Evolutionary conservation across 2,329 filamentous ascomycete genomes (phyloP).

Genomic region (Metarhizium robertsii): DNA sequence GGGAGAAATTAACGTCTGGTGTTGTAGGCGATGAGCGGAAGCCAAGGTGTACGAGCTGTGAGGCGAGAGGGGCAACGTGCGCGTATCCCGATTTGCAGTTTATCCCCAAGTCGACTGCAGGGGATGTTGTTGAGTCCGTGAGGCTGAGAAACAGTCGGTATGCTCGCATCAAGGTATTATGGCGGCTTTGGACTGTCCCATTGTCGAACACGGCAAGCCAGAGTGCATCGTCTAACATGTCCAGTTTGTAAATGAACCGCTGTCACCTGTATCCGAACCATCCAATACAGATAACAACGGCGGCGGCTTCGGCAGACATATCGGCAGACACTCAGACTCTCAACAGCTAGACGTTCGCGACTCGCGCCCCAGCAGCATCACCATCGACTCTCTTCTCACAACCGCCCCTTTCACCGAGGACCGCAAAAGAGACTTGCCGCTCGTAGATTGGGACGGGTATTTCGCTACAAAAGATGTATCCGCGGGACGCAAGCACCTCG

Average conservation of each 20-base stretch:
- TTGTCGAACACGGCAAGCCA: neutral
- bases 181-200: neutral
- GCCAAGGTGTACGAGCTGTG: conserved; percentile 10
- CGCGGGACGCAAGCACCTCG: conserved; percentile 4
- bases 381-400: conserved; percentile 1
- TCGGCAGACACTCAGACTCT: neutral
- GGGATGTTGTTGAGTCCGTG: neutral
- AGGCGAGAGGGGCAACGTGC: conserved; percentile 7
- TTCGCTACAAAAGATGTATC: conserved; percentile 7
- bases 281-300: neutral
- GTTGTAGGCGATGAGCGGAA: conserved; percentile 11
- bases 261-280: conserved; percentile 1
- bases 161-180: conserved; percentile 5
- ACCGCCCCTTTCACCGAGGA: neutral
- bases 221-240: neutral
- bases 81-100: conserved; percentile 9
- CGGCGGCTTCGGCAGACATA: neutral
- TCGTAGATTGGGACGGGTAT: conserved; percentile 11
- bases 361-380: neutral
- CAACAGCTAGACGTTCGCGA: neutral
- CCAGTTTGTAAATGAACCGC: conserved; percentile 3
- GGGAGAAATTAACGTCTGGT: no score
- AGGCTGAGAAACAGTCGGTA: neutral
- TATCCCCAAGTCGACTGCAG: conserved; percentile 1
- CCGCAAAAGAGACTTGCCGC: neutral